Percentiles rank a stretch among this genome's conserved stretches.
phyloP scores from a whole-genome alignment of 495 filamentous ascomycete species.

The Neurospora sp. region DNA sequence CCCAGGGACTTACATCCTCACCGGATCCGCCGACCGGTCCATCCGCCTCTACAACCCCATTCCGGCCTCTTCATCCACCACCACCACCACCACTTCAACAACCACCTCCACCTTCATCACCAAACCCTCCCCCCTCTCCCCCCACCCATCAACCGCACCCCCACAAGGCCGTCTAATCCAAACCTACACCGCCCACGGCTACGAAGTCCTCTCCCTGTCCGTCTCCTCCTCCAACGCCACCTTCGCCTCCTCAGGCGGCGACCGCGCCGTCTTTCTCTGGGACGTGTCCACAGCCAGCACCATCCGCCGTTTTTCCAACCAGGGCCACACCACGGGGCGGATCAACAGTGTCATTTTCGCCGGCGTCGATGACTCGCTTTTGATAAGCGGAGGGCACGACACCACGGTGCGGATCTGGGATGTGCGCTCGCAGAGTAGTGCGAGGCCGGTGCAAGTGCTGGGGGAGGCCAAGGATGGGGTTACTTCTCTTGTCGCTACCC shows the following conservation, averaged over 20 bases:
- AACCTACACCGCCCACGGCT: slow-evolving; percentile 79
- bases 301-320: slow-evolving; percentile 54
- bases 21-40: slow-evolving; percentile 74
- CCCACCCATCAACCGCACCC: slow-evolving; percentile 19
- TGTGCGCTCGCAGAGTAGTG: slow-evolving; percentile 39
- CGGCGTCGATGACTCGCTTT: slow-evolving; percentile 56
- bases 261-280: slow-evolving; percentile 86
- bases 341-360: slow-evolving; percentile 73
- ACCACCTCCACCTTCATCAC: slow-evolving; percentile 18
- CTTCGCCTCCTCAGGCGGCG: slow-evolving; percentile 77
- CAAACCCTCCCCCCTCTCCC: background rate
- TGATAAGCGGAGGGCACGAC: slow-evolving; percentile 72
- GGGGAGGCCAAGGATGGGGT: slow-evolving; percentile 72
- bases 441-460: slow-evolving; percentile 67
- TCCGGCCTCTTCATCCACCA: slow-evolving; percentile 15
- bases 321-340: slow-evolving; percentile 52
- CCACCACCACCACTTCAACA: background rate
- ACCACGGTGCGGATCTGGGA: slow-evolving; percentile 86
- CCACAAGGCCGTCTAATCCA: slow-evolving; percentile 54
- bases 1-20: slow-evolving; percentile 66
- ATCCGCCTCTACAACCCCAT: slow-evolving; percentile 68
- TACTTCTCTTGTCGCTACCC: slow-evolving; percentile 39
- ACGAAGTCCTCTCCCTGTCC: slow-evolving; percentile 74
- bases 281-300: slow-evolving; percentile 75
- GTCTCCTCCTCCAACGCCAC: slow-evolving; percentile 67